These are phyloP conservation scores for Thalia dealbata DNA, from an alignment of 176 grass and related monocot genomes.

Conservation along the genomic window DNA sequence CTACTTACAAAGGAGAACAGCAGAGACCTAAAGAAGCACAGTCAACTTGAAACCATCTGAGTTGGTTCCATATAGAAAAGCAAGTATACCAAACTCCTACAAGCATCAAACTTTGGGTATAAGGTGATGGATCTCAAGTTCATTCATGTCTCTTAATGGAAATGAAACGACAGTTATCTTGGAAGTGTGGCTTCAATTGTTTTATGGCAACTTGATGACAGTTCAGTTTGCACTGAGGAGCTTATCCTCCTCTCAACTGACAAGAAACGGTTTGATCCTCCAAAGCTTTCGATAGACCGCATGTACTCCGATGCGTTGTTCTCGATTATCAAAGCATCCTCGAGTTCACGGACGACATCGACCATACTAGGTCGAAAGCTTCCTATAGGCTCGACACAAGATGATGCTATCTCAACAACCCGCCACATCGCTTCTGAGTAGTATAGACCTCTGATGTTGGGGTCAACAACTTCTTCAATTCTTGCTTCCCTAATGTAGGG, in stretches of 20 bases:
- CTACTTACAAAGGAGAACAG: neutral
- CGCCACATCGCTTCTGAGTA: constrained; percentile 68
- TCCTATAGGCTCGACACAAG: constrained; percentile 47
- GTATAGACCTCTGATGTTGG: constrained; percentile 59
- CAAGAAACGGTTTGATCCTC: constrained; percentile 49
- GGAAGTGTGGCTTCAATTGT: constrained; percentile 31
- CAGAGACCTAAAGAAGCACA: neutral
- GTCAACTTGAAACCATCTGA: too few relatives aligned
- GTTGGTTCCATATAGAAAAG: too few relatives aligned
- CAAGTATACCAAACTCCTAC: too few relatives aligned
- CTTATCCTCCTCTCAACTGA: constrained; percentile 46
- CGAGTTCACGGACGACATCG: constrained; percentile 49
- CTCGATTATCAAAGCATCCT: constrained; percentile 66
- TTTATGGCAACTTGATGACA: constrained; percentile 20
- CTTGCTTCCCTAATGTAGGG: constrained; percentile 54
- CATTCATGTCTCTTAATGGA: neutral
- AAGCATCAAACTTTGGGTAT: neutral
- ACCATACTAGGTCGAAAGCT: constrained; percentile 54
- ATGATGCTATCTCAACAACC: constrained; percentile 44
- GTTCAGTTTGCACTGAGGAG: constrained; percentile 23
- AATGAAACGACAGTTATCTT: constrained; percentile 20
- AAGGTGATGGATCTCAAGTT: neutral
- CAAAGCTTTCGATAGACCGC: constrained; percentile 54
- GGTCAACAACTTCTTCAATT: constrained; percentile 71
- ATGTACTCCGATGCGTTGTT: constrained; percentile 68